A percentile compares a stretch with the other conserved stretches of the same genome.
These are phyloP conservation scores for Cornus suecica DNA, from an alignment of 148 eudicot species.

Conservation along the genomic window DNA sequence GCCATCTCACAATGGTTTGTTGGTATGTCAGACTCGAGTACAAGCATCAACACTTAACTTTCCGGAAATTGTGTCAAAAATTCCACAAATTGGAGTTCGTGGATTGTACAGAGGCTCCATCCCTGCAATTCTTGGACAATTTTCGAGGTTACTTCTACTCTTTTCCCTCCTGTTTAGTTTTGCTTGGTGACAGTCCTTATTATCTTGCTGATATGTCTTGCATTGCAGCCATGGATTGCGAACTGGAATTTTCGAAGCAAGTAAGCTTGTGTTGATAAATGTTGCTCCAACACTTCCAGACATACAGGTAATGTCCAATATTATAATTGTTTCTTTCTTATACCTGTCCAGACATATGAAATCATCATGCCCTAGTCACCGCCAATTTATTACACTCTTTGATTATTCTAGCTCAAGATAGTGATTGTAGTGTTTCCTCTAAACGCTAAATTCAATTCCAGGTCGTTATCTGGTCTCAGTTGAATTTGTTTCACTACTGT, in stretches of 20 bases:
- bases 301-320: conserved; percentile 57
- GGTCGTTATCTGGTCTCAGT: neutral
- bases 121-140: conserved; percentile 95
- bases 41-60: conserved; percentile 86
- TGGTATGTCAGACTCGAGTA: conserved; percentile 69
- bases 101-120: conserved; percentile 83
- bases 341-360: neutral
- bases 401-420: neutral
- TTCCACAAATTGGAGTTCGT: conserved; percentile 81
- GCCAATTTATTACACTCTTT: neutral
- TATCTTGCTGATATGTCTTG: conserved; percentile 5
- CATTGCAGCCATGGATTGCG: conserved; percentile 89
- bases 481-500: neutral
- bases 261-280: conserved; percentile 69
- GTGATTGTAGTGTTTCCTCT: neutral
- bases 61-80: conserved; percentile 76
- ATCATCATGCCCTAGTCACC: neutral
- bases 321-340: neutral
- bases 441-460: neutral
- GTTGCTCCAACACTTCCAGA: conserved; percentile 84
- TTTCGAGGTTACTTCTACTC: conserved; percentile 61
- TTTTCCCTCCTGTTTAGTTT: conserved; percentile 1
- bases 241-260: conserved; percentile 93
- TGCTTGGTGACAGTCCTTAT: conserved; percentile 3
- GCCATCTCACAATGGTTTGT: conserved; percentile 17